Evolutionary conservation across 805 yeast species (phyloP).

Genomic region (Yarrowia yakushimensis): DNA sequence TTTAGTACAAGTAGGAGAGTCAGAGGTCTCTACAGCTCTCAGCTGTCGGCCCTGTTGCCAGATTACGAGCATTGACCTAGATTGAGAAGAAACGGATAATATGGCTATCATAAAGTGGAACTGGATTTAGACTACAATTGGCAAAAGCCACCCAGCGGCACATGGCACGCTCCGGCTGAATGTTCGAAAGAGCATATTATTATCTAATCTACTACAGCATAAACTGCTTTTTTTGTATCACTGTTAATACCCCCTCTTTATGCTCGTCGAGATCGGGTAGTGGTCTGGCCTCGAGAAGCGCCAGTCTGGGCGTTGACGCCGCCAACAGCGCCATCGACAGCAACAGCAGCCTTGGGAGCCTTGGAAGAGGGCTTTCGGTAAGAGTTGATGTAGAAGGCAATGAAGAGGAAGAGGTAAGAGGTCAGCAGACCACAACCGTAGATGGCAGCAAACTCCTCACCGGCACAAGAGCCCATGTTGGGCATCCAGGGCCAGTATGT

Average conservation of each 20-base stretch:
- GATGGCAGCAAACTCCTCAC: constrained; percentile 89
- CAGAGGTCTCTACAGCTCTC: too few species aligned
- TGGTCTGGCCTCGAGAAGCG: constrained; percentile 27
- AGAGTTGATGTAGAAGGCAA: constrained; percentile 85
- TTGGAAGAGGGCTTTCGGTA: constrained; percentile 47
- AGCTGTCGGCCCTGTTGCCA: too few species aligned
- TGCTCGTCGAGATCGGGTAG: constrained; percentile 29
- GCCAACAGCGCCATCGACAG: constrained; percentile 23
- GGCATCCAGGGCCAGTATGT: constrained; percentile 67
- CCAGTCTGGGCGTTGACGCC: constrained; percentile 25
- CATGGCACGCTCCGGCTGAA: not conserved
- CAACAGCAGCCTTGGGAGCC: constrained; percentile 21
- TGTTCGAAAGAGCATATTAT: constrained; percentile 2
- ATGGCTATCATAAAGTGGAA: too few species aligned
- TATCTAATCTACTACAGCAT: constrained; percentile 18
- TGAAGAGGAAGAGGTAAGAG: constrained; percentile 83
- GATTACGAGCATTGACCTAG: too few species aligned
- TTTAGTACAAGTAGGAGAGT: too few species aligned
- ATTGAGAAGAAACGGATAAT: too few species aligned
- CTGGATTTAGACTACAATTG: too few species aligned
- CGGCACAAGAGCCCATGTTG: constrained; percentile 80
- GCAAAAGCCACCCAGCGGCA: too few species aligned
- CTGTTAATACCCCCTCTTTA: constrained; percentile 20
- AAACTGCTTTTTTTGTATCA: constrained; percentile 1
- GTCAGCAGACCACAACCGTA: constrained; percentile 86